A percentile compares a stretch with the other conserved stretches of the same genome.
These are phyloP conservation scores for Tylopilus rubrobrunneus DNA, from an alignment of 768 basidiomycete species.

Conservation along the genomic window DNA sequence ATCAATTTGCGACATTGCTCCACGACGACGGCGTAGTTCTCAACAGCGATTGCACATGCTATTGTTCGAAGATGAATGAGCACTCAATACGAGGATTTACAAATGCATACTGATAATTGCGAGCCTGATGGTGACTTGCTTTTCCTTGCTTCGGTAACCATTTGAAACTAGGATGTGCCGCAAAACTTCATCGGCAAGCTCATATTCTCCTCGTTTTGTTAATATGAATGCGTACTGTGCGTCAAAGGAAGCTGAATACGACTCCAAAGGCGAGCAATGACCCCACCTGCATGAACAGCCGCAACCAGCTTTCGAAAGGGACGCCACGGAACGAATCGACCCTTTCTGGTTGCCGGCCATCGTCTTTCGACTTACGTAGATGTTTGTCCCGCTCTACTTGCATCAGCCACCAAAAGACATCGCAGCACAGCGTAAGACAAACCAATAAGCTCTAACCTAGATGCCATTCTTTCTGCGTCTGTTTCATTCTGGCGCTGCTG, in stretches of 20 bases:
- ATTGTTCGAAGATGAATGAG: conserved; percentile 1
- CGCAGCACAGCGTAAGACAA: not conserved
- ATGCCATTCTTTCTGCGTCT: conserved; percentile 16
- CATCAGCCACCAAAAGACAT: not conserved
- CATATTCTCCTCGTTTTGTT: conserved; percentile 58
- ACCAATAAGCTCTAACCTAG: conserved; percentile 66
- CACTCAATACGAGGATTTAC: not conserved
- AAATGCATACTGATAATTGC: conserved; percentile 61
- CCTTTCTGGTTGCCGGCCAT: conserved; percentile 37
- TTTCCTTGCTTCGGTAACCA: conserved; percentile 57
- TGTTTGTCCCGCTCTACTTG: conserved; percentile 30
- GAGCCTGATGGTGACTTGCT: conserved; percentile 70
- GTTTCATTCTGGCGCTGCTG: conserved; percentile 12
- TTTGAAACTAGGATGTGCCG: conserved; percentile 73
- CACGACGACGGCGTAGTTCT: conserved; percentile 55
- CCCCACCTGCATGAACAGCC: conserved; percentile 76
- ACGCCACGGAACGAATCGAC: conserved; percentile 78
- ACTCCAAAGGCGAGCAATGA: not conserved
- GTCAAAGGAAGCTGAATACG: not conserved
- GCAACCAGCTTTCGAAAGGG: conserved; percentile 80
- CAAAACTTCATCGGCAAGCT: conserved; percentile 69
- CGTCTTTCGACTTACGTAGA: conserved; percentile 44
- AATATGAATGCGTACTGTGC: conserved; percentile 71
- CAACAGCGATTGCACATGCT: conserved; percentile 72
- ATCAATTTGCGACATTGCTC: conserved; percentile 78